Evolutionary conservation across 208 protist species (phyloP).

Genomic region (Trypanosoma scelopori): DNA sequence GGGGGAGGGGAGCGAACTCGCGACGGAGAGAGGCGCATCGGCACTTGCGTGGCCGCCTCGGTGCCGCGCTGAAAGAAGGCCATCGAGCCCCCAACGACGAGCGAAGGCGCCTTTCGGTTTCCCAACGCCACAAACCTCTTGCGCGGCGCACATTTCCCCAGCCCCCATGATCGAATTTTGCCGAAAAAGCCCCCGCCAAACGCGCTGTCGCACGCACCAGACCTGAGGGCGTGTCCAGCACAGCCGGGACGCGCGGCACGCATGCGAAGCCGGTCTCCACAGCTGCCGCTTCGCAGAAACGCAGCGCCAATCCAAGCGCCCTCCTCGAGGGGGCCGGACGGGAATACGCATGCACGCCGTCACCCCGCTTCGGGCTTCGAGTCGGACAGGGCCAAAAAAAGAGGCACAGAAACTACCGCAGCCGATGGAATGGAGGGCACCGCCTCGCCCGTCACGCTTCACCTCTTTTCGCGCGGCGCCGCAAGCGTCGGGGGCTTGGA

Average conservation of each 20-base stretch:
- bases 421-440: too few species aligned
- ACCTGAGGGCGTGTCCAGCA: constrained; percentile 19
- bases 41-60: too few species aligned
- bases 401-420: too few species aligned
- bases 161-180: constrained; percentile 8
- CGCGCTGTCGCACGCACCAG: background rate
- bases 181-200: constrained; percentile 21
- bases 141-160: constrained; percentile 3
- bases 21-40: too few species aligned
- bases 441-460: too few species aligned
- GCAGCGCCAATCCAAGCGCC: constrained; percentile 2
- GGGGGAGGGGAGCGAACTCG: too few species aligned
- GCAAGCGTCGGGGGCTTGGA: constrained; percentile 53
- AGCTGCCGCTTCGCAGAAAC: constrained; percentile 14
- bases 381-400: too few species aligned
- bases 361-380: too few species aligned
- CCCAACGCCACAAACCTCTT: constrained; percentile 24
- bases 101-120: constrained; percentile 6
- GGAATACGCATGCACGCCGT: too few species aligned
- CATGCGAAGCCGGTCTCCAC: constrained; percentile 8
- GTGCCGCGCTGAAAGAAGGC: too few species aligned
- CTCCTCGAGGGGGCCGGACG: background rate
- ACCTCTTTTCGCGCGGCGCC: constrained; percentile 46
- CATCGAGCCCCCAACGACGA: too few species aligned
- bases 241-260: background rate